Conservation (phyloP, 2,329 filamentous ascomycete species). For the Aspergillus sp. region DNA sequence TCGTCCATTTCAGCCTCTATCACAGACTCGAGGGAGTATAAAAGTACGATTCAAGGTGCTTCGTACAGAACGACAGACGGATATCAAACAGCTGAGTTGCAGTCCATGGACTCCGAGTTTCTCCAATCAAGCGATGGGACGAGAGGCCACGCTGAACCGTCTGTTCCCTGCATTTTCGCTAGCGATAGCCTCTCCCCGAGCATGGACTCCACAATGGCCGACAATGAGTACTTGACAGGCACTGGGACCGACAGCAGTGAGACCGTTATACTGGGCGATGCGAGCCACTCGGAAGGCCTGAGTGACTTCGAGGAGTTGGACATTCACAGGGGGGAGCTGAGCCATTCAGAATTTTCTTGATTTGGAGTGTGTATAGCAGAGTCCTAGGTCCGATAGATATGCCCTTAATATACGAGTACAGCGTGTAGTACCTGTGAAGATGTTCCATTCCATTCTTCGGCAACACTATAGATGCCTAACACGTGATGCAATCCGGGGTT, state of each 20-base stretch:
- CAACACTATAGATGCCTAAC: neutral
- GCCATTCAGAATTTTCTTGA: neutral
- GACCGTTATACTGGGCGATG: conserved; percentile 16
- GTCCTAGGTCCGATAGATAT: neutral
- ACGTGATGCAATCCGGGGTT: conserved; percentile 16
- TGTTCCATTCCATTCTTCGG: neutral
- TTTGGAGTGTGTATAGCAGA: neutral
- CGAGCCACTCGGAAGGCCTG: conserved; percentile 3
- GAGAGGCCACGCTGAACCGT: neutral
- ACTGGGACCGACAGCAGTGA: conserved; percentile 19
- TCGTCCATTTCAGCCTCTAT: conserved; percentile 24
- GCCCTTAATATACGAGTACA: neutral
- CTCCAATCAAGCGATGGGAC: neutral
- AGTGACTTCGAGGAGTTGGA: conserved; percentile 15
- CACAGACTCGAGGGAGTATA: conserved; percentile 22
- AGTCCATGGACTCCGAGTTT: conserved; percentile 20
- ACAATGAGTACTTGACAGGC: conserved; percentile 15
- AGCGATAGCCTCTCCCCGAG: neutral
- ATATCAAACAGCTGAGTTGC: conserved; percentile 20
- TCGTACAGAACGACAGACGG: conserved; percentile 35
- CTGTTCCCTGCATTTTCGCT: neutral
- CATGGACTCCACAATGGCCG: conserved; percentile 1
- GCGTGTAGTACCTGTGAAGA: neutral
- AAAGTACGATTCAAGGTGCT: conserved; percentile 35
- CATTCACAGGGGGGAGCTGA: conserved; percentile 1